phyloP scores from a whole-genome alignment of 1,284 basidiomycete species.

The Apiotrichum mycotoxinovorans region DNA sequence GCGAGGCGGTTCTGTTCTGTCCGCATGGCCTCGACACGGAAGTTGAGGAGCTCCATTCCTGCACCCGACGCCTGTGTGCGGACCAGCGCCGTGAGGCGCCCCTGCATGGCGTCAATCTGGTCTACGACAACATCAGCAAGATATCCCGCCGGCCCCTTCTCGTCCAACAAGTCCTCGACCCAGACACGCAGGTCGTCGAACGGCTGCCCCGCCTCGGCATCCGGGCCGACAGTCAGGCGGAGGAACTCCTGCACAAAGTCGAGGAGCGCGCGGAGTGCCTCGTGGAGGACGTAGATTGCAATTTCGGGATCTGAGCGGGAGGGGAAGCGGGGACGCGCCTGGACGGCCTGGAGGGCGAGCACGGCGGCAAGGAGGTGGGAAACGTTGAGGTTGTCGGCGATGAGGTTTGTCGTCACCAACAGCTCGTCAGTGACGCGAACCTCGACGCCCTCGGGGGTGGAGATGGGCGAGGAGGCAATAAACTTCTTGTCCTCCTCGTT shows the following conservation, averaged over 20 bases:
- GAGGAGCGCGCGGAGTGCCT: constrained; percentile 32
- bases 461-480: constrained; percentile 29
- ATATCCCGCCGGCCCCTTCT: constrained; percentile 27
- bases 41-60: constrained; percentile 36
- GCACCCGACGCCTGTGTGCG: constrained; percentile 22
- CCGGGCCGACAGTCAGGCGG: constrained; percentile 24
- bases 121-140: constrained; percentile 37
- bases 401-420: constrained; percentile 29
- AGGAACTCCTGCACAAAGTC: constrained; percentile 37
- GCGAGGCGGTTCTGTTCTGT: constrained; percentile 39
- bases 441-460: constrained; percentile 28
- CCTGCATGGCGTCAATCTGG: constrained; percentile 36
- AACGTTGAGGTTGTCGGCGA: constrained; percentile 31
- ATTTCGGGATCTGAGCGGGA: constrained; percentile 37
- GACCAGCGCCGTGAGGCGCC: constrained; percentile 25
- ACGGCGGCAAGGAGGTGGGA: constrained; percentile 40
- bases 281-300: constrained; percentile 36
- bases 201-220: constrained; percentile 23
- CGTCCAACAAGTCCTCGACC: constrained; percentile 34
- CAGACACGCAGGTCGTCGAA: constrained; percentile 33
- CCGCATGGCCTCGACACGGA: constrained; percentile 30
- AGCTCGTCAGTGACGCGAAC: constrained; percentile 37
- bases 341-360: constrained; percentile 37
- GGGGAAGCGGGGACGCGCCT: constrained; percentile 30
- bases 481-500: constrained; percentile 37